Conservation (phyloP, 768 basidiomycete genomes). For the Auriscalpium microsporum region DNA sequence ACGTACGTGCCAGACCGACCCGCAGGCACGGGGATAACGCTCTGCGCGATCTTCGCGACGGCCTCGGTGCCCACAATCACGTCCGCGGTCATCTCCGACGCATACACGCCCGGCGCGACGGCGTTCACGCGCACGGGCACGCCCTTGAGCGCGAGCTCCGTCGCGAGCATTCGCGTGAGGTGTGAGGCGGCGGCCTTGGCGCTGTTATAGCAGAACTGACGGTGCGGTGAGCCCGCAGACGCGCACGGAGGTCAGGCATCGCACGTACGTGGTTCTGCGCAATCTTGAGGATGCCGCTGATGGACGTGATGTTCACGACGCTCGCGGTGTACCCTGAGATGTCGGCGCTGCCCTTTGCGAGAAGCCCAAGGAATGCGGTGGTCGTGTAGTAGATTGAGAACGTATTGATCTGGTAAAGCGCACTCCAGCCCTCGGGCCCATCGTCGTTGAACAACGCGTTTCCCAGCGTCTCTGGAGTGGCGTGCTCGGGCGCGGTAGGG, state of each 20-base stretch:
- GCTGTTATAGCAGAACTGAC: constrained; percentile 75
- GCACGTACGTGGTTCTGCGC: constrained; percentile 68
- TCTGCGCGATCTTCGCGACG: constrained; percentile 48
- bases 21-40: constrained; percentile 53
- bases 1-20: constrained; percentile 60
- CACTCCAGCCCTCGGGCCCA: constrained; percentile 51
- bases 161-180: constrained; percentile 68
- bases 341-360: constrained; percentile 64
- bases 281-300: constrained; percentile 63
- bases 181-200: constrained; percentile 72
- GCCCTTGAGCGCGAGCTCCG: constrained; percentile 63
- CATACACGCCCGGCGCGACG: constrained; percentile 69
- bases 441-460: constrained; percentile 65
- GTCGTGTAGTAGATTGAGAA: constrained; percentile 75
- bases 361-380: constrained; percentile 65
- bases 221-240: not conserved
- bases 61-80: constrained; percentile 37
- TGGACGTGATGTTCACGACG: constrained; percentile 72
- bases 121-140: constrained; percentile 64
- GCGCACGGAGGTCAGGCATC: not conserved
- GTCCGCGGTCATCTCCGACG: constrained; percentile 65
- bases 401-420: constrained; percentile 58
- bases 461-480: constrained; percentile 57
- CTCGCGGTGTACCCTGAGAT: constrained; percentile 46
- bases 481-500: constrained; percentile 46